Conservation (phyloP, 2,329 filamentous ascomycete genomes). For the Penicillium sp. region DNA sequence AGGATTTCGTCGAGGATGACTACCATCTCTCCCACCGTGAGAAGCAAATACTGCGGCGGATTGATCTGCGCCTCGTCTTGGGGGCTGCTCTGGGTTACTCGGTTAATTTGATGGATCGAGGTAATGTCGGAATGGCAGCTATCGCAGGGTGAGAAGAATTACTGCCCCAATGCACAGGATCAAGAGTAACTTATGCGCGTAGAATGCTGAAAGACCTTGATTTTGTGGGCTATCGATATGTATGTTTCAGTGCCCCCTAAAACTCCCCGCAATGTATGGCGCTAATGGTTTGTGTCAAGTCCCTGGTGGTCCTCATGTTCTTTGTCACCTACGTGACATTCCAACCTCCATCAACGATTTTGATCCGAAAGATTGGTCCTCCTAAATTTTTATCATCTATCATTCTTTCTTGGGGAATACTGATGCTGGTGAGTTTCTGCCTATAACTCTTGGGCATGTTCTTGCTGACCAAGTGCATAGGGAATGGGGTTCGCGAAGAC, state of each 20-base stretch:
- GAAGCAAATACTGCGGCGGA: slow-evolving; percentile 15
- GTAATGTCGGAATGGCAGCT: slow-evolving; percentile 25
- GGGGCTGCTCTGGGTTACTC: slow-evolving; percentile 19
- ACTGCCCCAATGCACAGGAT: no score
- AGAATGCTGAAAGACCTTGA: slow-evolving; percentile 49
- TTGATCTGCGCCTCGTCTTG: slow-evolving; percentile 24
- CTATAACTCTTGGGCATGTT: not conserved
- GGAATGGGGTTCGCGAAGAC: not conserved
- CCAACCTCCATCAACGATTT: slow-evolving; percentile 49
- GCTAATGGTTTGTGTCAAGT: slow-evolving; percentile 7
- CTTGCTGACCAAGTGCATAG: not conserved
- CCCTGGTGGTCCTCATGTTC: slow-evolving; percentile 47
- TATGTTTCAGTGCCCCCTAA: not conserved
- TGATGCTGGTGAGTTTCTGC: slow-evolving; percentile 47
- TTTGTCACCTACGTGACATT: slow-evolving; percentile 53
- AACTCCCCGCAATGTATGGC: not conserved
- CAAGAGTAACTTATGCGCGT: slow-evolving; percentile 32
- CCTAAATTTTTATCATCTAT: slow-evolving; percentile 44
- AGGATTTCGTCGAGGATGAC: not conserved
- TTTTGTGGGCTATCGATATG: slow-evolving; percentile 41
- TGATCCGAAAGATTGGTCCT: slow-evolving; percentile 51
- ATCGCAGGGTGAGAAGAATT: slow-evolving; percentile 22
- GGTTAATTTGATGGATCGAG: slow-evolving; percentile 25
- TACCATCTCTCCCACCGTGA: slow-evolving; percentile 4
- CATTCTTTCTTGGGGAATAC: slow-evolving; percentile 48